Conservation (phyloP, 2,329 filamentous ascomycete species). For the Colletotrichum sp. region DNA sequence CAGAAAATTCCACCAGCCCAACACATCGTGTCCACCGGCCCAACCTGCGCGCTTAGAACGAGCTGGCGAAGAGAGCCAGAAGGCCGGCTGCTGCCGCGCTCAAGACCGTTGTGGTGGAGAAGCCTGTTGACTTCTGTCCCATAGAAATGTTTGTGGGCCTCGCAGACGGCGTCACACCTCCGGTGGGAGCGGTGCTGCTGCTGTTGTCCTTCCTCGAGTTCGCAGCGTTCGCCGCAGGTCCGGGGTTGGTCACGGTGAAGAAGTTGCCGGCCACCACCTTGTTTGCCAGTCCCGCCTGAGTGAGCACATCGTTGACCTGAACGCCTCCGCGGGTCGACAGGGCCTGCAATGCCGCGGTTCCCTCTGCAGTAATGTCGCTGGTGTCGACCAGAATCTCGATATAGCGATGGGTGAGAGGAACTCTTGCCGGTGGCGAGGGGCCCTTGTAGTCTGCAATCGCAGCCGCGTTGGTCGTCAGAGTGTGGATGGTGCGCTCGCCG, state of each 20-base stretch:
- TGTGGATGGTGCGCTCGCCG: not conserved
- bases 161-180: not conserved
- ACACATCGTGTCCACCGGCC: not conserved
- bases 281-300: slow-evolving; percentile 31
- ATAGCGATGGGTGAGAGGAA: slow-evolving; percentile 42
- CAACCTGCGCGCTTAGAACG: not conserved
- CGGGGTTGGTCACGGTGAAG: slow-evolving; percentile 42
- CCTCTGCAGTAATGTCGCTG: slow-evolving; percentile 26
- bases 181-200: not conserved
- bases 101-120: not conserved
- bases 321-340: slow-evolving; percentile 34
- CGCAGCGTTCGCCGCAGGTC: not conserved
- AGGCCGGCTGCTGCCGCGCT: not conserved
- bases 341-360: slow-evolving; percentile 29
- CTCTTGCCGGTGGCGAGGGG: slow-evolving; percentile 39
- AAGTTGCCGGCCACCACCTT: slow-evolving; percentile 41
- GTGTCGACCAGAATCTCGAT: slow-evolving; percentile 43
- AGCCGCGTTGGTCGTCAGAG: slow-evolving; percentile 9
- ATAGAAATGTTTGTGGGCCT: not conserved
- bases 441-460: slow-evolving; percentile 31
- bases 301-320: slow-evolving; percentile 31
- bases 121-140: not conserved
- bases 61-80: not conserved
- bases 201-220: not conserved
- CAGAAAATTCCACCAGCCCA: not conserved